Percentiles rank a stretch among this genome's conserved stretches.
phyloP scores from a whole-genome alignment of 305 asterid species.

The Coffea humblotiana region DNA sequence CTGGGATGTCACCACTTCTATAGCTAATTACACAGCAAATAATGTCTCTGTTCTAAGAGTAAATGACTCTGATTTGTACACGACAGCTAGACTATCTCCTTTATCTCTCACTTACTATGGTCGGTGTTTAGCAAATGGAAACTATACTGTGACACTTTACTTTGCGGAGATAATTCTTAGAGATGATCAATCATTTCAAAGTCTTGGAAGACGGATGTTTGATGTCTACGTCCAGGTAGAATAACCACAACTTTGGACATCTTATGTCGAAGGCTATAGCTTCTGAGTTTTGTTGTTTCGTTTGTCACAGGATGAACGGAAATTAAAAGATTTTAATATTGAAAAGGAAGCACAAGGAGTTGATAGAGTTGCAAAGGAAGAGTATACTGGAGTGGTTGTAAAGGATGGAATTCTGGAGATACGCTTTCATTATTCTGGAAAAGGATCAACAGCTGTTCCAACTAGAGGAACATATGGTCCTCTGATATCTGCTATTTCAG shows the following conservation, averaged over 20 bases:
- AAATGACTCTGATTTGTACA: conserved; percentile 44
- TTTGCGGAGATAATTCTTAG: conserved; percentile 65
- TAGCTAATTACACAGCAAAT: conserved; percentile 17
- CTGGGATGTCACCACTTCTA: conserved; percentile 16
- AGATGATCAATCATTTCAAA: conserved; percentile 43
- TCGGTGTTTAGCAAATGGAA: conserved; percentile 66
- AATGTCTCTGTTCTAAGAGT: conserved; percentile 44
- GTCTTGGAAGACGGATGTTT: conserved; percentile 68
- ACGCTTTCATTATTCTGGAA: conserved; percentile 53
- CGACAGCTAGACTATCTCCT: conserved; percentile 54
- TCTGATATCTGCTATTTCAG: conserved; percentile 62
- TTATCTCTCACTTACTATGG: conserved; percentile 62
- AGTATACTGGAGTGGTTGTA: conserved; percentile 30
- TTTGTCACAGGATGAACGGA: conserved; percentile 42
- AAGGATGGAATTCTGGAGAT: conserved; percentile 42
- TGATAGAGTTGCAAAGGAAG: conserved; percentile 25
- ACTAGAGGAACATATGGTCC: conserved; percentile 58
- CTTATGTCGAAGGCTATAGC: neutral
- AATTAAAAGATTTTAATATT: conserved; percentile 50
- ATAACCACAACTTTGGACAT: neutral
- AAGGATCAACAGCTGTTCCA: conserved; percentile 62
- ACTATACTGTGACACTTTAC: conserved; percentile 59
- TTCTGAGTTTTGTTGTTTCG: neutral
- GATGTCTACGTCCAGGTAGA: conserved; percentile 70
- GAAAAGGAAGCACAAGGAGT: conserved; percentile 44